Base-by-base conservation (phyloP, 2,329 filamentous ascomycete genomes). In the Xylaria digitata region DNA sequence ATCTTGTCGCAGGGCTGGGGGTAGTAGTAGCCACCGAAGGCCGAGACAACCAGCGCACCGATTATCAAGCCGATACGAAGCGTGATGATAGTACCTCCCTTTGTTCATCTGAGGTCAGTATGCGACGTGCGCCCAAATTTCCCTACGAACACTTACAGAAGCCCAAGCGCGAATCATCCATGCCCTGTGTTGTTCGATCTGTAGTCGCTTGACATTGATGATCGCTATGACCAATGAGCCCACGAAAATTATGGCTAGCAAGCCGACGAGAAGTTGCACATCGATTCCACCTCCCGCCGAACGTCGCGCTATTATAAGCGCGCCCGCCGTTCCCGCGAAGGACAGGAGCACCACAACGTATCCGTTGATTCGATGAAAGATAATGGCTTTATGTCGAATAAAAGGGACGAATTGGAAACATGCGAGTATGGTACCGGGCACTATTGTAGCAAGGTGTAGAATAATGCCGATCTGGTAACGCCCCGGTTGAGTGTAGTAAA, bases 121-220 rank as follows among this genome's bases (percentile, higher is more conserved):
- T 11, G 1, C 11, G 6, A n/a, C 11, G n/a, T 53, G 13, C 1
- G 2, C 7, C 17, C 1, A 13, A 6, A 19, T 34, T 30, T 52
- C 19, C 3, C 13, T 21, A n/a, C 15, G 45, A 37, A 6, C 34
- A 74, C 80, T 63, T 67, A 84, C 80, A 67, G 83, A 83, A 45
- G 84, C 78, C 84, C 84, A 85, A 7, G 83, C 80, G 23, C 88
- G 76, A 34, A 90, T 72, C 87, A 90, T 90, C 87, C 87, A 90
- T 2, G 86, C 85, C 1, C 88, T 82, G 67, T 90, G 88, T 71
- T 89, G 84, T 37, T 89, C 86, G 55, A 91, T 86, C 72, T 89
- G 87, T 1, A 89, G 75, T 1, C 80, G 78, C 74, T 86, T 89
- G 75, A 90, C 84, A 68, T 89, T 89, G 73, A 84, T 79, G 37